Conservation (phyloP, 1,139 yeast species). For the Pichiaceae sp. region DNA sequence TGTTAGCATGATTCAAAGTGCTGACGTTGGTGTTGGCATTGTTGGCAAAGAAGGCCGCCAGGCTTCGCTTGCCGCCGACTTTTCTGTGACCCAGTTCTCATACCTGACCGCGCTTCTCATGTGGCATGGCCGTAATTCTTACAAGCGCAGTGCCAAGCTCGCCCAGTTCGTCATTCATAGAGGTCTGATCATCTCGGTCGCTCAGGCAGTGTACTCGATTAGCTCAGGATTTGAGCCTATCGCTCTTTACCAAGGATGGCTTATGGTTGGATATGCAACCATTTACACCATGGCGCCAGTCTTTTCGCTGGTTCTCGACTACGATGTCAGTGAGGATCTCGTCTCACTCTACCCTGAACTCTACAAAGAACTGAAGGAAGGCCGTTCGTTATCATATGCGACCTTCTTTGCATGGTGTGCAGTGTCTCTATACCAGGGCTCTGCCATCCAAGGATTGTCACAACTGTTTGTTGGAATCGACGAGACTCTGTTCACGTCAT, state of each 20-base stretch:
- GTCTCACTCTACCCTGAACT: conserved; percentile 91
- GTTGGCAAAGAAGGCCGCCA: conserved; percentile 98
- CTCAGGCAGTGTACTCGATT: conserved; percentile 89
- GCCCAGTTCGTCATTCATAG: conserved; percentile 96
- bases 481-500: conserved; percentile 44
- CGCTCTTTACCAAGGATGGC: conserved; percentile 91
- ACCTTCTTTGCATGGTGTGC: conserved; percentile 91
- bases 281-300: conserved; percentile 98
- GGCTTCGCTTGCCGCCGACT: conserved; percentile 96
- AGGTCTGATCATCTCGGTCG: conserved; percentile 89
- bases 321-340: conserved; percentile 83
- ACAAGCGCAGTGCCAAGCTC: conserved; percentile 88
- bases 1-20: conserved; percentile 97
- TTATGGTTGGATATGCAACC: conserved; percentile 98
- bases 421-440: conserved; percentile 83
- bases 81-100: conserved; percentile 87
- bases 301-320: conserved; percentile 83
- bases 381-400: conserved; percentile 74
- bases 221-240: conserved; percentile 85
- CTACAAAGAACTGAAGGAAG: conserved; percentile 84
- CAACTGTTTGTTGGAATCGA: conserved; percentile 68
- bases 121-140: conserved; percentile 98
- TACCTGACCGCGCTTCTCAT: conserved; percentile 76
- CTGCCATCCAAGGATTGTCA: conserved; percentile 68
- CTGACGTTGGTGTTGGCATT: conserved; percentile 98